Conservation (phyloP, 768 basidiomycete species). For the Tremella fuciformis region DNA sequence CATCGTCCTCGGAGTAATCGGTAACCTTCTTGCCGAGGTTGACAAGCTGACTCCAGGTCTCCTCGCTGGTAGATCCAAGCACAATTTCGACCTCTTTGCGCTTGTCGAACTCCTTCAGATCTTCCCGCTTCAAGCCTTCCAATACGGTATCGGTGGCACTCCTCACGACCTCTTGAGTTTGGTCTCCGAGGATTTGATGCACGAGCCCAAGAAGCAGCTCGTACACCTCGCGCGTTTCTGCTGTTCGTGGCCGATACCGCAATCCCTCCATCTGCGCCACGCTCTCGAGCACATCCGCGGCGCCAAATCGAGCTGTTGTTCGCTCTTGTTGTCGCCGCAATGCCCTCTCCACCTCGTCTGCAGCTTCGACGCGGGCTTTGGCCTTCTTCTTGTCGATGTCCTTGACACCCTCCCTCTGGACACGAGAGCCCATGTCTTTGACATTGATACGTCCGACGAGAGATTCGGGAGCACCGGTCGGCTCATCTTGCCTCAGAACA, state of each 20-base stretch:
- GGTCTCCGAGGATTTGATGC: slow-evolving; percentile 82
- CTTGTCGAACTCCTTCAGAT: slow-evolving; percentile 92
- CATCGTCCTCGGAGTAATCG: slow-evolving; percentile 88
- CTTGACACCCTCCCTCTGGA: slow-evolving; percentile 74
- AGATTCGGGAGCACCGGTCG: slow-evolving; percentile 91
- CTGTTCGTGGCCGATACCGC: slow-evolving; percentile 85
- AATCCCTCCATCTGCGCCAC: slow-evolving; percentile 91
- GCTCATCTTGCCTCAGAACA: slow-evolving; percentile 81
- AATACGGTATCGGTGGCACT: slow-evolving; percentile 91
- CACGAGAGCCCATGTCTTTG: slow-evolving; percentile 89
- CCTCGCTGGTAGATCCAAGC: slow-evolving; percentile 63
- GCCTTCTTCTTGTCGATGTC: slow-evolving; percentile 93
- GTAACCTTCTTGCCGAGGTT: slow-evolving; percentile 90
- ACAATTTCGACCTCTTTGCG: slow-evolving; percentile 87
- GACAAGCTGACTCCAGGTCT: slow-evolving; percentile 77
- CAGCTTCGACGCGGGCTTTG: slow-evolving; percentile 57
- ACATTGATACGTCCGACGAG: slow-evolving; percentile 86
- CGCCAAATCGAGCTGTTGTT: slow-evolving; percentile 59
- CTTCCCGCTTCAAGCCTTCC: slow-evolving; percentile 81
- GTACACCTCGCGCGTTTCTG: slow-evolving; percentile 91
- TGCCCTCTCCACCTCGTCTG: slow-evolving; percentile 46
- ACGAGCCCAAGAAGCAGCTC: slow-evolving; percentile 82
- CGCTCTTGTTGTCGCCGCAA: slow-evolving; percentile 59
- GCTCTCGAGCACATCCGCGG: slow-evolving; percentile 87
- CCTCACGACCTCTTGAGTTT: slow-evolving; percentile 91